Conservation (phyloP, 164 flowering plant species). For the Vitis riparia region DNA sequence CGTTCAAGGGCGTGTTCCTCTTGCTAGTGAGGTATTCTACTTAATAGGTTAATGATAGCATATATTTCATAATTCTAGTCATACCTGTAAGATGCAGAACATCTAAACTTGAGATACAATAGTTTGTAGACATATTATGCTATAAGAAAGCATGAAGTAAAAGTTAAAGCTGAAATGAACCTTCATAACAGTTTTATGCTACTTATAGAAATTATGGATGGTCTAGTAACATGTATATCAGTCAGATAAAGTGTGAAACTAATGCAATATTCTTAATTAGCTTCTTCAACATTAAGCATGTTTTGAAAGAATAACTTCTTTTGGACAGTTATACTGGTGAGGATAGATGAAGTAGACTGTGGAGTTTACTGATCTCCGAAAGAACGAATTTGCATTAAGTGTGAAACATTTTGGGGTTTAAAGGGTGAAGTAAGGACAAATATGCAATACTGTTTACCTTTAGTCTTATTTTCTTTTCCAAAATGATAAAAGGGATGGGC, state of each 20-base stretch:
- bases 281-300: not conserved
- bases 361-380: not conserved
- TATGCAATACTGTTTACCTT: too few relatives aligned
- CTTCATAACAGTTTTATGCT: not conserved
- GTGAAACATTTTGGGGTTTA: too few relatives aligned
- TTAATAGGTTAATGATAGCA: not conserved
- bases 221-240: not conserved
- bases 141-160: not conserved
- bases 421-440: too few relatives aligned
- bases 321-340: not conserved
- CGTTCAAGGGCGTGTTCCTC: constrained; percentile 88
- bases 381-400: too few relatives aligned
- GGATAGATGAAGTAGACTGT: not conserved
- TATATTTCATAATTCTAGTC: not conserved
- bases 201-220: not conserved
- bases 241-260: not conserved
- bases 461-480: too few relatives aligned
- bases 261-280: not conserved
- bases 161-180: not conserved
- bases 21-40: constrained; percentile 89
- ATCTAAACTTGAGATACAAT: not conserved
- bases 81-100: not conserved
- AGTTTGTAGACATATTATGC: not conserved
- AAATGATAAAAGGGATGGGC: too few relatives aligned
- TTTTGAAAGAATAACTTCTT: not conserved